Evolutionary conservation across 2,329 filamentous ascomycete species (phyloP), one percentile per base, ranked within the genome.

Genomic region (Onygena corvina): DNA sequence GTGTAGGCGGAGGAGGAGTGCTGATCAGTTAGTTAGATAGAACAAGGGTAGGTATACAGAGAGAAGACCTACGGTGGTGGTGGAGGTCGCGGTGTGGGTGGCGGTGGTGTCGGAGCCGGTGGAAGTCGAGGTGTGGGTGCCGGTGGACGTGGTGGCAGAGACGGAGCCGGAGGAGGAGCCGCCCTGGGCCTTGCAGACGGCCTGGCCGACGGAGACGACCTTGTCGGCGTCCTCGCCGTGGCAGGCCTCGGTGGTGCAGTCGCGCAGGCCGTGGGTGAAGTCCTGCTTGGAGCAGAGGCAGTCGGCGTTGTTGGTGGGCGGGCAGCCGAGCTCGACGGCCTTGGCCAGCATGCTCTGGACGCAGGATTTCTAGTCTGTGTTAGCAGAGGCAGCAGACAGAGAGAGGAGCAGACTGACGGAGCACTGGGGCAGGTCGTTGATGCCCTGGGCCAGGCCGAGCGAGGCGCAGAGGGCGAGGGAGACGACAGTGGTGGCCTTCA

Each of bases 211-310:
- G 27, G 31, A 18, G 16, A 42, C 5, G 18, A 50, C 46, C 34
- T 40, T 42, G 44, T 53, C 49, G 8, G 64, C 52, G 51, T 70
- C 60, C 20, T 67, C 64, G 11, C 53, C 57, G 36, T 66, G 65
- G 58, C 71, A 74, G 29, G 69, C 66, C 57, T 71, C 52, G 12
- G 55, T 40, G 34, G 67, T 67, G 63, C 71, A 74, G 59, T 74
- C 71, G 31, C 64, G 68, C 44, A 74, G 62, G 50, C 71, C 71
- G 52, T 60, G 67, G 25, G 57, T 50, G 57, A 72, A 72, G 62
- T 73, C 53, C 18, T 54, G 27, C 48, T 58, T 65, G 30, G 55
- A 59, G 62, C 70, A 72, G 8, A 69, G 61, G 55, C 71, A 73
- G 23, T 49, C 47, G 36, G 62, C 38, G 53, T 73, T 67, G 38